Evolutionary conservation across 768 basidiomycete species (phyloP).

Genomic region (Mycena albidolilacea): DNA sequence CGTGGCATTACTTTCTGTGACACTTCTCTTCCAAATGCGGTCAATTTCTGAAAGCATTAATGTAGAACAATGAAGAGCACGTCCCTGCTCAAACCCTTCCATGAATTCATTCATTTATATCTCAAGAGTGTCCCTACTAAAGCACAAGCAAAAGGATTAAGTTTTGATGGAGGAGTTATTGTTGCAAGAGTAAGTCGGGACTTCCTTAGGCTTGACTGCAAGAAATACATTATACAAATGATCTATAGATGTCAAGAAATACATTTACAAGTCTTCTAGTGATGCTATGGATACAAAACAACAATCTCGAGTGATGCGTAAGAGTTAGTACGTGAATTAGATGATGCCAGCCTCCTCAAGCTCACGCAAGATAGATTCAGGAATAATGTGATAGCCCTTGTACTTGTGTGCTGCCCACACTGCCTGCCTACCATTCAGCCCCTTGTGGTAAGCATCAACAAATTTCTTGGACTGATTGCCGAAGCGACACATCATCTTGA

Average conservation of each 20-base stretch:
- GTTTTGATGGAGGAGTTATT: background rate
- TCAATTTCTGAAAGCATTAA: background rate
- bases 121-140: background rate
- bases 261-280: background rate
- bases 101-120: background rate
- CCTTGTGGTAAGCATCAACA: constrained; percentile 47
- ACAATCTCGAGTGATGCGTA: too few species aligned
- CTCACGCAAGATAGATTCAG: constrained; percentile 25
- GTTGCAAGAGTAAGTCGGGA: background rate
- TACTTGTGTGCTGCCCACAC: constrained; percentile 42
- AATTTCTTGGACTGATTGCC: constrained; percentile 26
- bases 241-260: background rate
- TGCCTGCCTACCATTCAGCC: constrained; percentile 42
- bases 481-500: background rate
- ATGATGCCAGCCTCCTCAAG: background rate
- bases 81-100: background rate
- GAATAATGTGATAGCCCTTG: constrained; percentile 29
- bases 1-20: background rate
- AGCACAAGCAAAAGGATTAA: background rate
- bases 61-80: background rate
- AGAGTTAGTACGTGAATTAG: background rate
- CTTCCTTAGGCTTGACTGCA: background rate
- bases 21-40: background rate
- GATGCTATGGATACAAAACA: background rate
- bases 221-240: background rate